A percentile compares a stretch with the other conserved stretches of the same genome.
Conservation (phyloP, 331 rosid genomes). For the Arachis monticola region DNA sequence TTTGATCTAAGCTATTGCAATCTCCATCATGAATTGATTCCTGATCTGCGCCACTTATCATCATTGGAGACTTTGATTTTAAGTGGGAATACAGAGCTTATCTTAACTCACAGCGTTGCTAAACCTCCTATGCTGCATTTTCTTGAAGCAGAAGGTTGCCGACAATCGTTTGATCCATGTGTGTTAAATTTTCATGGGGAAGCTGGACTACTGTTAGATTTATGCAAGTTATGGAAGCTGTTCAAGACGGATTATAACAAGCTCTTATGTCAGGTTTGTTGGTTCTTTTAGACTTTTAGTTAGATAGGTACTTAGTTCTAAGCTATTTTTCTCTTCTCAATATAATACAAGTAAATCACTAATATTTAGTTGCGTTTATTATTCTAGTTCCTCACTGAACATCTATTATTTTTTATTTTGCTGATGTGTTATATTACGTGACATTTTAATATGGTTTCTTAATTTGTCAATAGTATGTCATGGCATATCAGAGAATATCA, state of each 20-base stretch:
- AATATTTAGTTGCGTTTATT: too few relatives aligned
- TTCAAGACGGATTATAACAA: not conserved
- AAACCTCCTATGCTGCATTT: not conserved
- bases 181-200: not conserved
- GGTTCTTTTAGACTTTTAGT: too few relatives aligned
- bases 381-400: too few relatives aligned
- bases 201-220: constrained; percentile 1
- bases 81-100: not conserved
- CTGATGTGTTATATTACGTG: too few relatives aligned
- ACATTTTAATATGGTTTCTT: too few relatives aligned
- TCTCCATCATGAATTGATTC: constrained; percentile 11
- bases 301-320: too few relatives aligned
- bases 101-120: not conserved
- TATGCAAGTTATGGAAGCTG: constrained; percentile 15
- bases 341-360: too few relatives aligned
- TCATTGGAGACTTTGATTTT: not conserved
- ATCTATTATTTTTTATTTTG: too few relatives aligned
- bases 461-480: too few relatives aligned
- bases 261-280: not conserved
- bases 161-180: not conserved
- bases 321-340: too few relatives aligned
- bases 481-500: too few relatives aligned
- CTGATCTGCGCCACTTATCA: not conserved
- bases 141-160: not conserved
- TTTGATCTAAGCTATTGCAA: not conserved